These are phyloP conservation scores for Arabis hirsuta DNA, from an alignment of 345 rosid genomes.

Conservation along the genomic window DNA sequence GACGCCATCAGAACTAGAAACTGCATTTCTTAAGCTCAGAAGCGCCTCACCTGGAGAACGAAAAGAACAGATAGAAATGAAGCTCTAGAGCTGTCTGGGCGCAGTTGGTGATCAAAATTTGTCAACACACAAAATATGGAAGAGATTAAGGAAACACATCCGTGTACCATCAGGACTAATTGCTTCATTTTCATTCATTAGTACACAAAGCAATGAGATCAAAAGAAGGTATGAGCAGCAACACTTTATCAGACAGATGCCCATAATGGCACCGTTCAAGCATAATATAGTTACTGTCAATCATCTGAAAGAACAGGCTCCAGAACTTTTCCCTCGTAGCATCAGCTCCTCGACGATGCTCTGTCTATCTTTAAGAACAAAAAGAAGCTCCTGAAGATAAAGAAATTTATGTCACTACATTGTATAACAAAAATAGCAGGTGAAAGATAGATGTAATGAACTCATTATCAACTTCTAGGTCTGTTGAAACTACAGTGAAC, in stretches of 20 bases:
- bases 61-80: constrained; percentile 21
- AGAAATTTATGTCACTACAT: constrained; percentile 11
- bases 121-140: constrained; percentile 51
- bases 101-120: constrained; percentile 40
- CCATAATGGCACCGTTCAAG: constrained; percentile 77
- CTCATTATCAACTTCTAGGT: too few relatives aligned
- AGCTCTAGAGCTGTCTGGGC: constrained; percentile 30
- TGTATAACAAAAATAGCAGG: neutral
- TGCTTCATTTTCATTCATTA: constrained; percentile 50
- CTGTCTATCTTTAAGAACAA: constrained; percentile 35
- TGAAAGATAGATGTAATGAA: too few relatives aligned
- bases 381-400: constrained; percentile 37
- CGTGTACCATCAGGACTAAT: constrained; percentile 44
- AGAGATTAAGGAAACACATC: constrained; percentile 43
- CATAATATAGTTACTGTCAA: constrained; percentile 58
- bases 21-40: constrained; percentile 67
- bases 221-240: constrained; percentile 59
- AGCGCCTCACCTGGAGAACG: constrained; percentile 80
- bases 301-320: constrained; percentile 73
- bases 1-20: constrained; percentile 69
- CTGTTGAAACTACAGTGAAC: neutral
- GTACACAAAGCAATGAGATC: constrained; percentile 52
- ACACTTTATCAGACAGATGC: constrained; percentile 55
- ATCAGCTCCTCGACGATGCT: constrained; percentile 46
- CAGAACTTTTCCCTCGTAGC: constrained; percentile 47